Evolutionary conservation across 768 basidiomycete species (phyloP).

Genomic region (Boletus patriciae): DNA sequence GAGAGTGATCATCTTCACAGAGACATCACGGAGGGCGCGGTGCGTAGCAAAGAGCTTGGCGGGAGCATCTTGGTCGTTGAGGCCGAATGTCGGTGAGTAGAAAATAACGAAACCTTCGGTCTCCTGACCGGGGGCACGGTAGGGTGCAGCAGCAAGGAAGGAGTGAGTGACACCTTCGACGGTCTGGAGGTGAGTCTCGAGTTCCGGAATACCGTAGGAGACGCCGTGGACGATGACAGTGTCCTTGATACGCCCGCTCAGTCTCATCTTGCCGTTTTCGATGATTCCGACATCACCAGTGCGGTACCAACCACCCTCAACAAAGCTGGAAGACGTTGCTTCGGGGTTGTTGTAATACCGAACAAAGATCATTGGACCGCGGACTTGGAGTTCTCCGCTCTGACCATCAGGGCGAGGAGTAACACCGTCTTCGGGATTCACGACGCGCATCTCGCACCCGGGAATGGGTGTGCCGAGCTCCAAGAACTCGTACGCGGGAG

Average conservation of each 20-base stretch:
- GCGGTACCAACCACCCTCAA: slow-evolving; percentile 53
- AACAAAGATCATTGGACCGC: slow-evolving; percentile 39
- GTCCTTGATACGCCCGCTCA: slow-evolving; percentile 44
- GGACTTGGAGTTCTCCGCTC: slow-evolving; percentile 42
- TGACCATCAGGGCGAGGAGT: slow-evolving; percentile 30
- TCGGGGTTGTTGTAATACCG: slow-evolving; percentile 50
- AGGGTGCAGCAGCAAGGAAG: slow-evolving; percentile 38
- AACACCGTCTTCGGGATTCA: slow-evolving; percentile 31
- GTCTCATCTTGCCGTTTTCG: slow-evolving; percentile 34
- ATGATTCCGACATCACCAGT: slow-evolving; percentile 55
- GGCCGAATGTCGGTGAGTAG: slow-evolving; percentile 36
- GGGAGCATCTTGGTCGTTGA: slow-evolving; percentile 25
- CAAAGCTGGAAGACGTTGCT: slow-evolving; percentile 49
- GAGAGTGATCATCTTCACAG: slow-evolving; percentile 32
- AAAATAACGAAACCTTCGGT: slow-evolving; percentile 46
- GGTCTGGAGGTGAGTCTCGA: slow-evolving; percentile 41
- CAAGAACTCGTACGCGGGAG: slow-evolving; percentile 35
- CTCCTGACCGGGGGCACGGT: slow-evolving; percentile 39
- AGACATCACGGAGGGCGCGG: slow-evolving; percentile 31
- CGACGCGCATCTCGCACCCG: slow-evolving; percentile 39
- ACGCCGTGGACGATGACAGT: slow-evolving; percentile 45
- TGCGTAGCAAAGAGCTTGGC: slow-evolving; percentile 27
- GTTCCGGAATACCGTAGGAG: slow-evolving; percentile 41
- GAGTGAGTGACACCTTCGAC: slow-evolving; percentile 37
- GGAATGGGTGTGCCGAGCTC: slow-evolving; percentile 34